Evolutionary conservation across 352 stramenopile species (phyloP), one percentile per base, ranked within the genome.

Genomic region (Aphanomyces stellatus): DNA sequence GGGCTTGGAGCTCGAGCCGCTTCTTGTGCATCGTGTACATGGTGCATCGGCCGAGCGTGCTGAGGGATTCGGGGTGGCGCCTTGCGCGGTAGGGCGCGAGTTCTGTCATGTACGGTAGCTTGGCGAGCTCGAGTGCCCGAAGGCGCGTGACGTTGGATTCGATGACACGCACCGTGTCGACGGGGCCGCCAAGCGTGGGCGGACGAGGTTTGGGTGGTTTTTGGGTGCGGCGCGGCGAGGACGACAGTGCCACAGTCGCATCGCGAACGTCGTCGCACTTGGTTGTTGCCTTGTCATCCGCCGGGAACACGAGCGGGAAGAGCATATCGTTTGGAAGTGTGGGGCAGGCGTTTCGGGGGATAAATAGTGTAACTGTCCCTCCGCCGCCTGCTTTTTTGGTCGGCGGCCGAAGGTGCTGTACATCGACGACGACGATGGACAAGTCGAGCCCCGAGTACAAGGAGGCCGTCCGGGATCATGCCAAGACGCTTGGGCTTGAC

Each of bases 401-500:
- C n/a, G n/a, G n/a, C n/a, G n/a, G n/a, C n/a, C n/a, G n/a, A n/a
- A n/a, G n/a, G n/a, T n/a, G n/a, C n/a, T n/a, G n/a, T n/a, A n/a
- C n/a, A n/a, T n/a, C n/a, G n/a, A n/a, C n/a, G n/a, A n/a, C n/a
- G 1, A n/a, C 22, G 27, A 67, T 67, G 60, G 60, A 67, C 49
- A 67, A 67, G 33, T 34, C n/a, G 22, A 78, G 71, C 65, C 67
- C 77, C 55, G 79, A 88, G 71, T 88, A 85, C 69, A 77, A 81
- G 69, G 78, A 80, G 11, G 79, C 79, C 22, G 63, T 88, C 30
- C 72, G 72, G 41, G 79, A 88, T 56, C 77, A 88, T 71, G 79
- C 77, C n/a, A 72, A 71, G 68, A 82, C 71, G 61, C 72, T 88
- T 7, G 75, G 77, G n/a, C 75, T 88, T n/a, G 76, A 88, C 67